These are phyloP conservation scores for Digitaria exilis DNA, from an alignment of 202 grass and related monocot genomes.

Conservation along the genomic window DNA sequence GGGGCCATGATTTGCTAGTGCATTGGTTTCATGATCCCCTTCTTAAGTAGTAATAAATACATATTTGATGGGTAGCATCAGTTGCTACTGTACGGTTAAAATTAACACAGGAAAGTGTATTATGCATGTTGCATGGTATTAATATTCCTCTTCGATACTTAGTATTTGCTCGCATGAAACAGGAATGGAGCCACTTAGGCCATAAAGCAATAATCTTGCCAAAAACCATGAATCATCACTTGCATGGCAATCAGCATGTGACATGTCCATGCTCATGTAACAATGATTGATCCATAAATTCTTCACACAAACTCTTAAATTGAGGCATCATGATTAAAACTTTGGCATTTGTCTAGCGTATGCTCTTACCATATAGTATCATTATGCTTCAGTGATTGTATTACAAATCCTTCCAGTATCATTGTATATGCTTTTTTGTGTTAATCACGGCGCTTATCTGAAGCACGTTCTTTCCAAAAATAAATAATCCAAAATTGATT, in stretches of 20 bases:
- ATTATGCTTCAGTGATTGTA: background rate
- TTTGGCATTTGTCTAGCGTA: background rate
- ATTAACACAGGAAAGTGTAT: background rate
- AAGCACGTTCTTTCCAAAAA: background rate
- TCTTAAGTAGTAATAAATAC: too few species aligned
- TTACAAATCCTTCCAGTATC: background rate
- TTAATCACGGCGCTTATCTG: background rate
- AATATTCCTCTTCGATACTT: too few species aligned
- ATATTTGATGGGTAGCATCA: background rate
- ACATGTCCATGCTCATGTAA: background rate
- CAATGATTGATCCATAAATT: background rate
- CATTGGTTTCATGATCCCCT: background rate
- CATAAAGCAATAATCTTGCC: background rate
- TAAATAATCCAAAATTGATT: background rate
- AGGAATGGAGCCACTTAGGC: background rate
- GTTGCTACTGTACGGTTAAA: background rate
- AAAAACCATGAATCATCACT: background rate
- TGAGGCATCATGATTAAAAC: background rate
- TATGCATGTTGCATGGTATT: background rate
- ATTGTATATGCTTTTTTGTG: background rate
- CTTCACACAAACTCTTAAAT: background rate
- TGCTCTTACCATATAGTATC: too few species aligned
- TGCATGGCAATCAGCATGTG: background rate
- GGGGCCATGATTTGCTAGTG: background rate
- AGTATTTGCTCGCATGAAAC: background rate